A percentile compares a stretch with the other conserved stretches of the same genome.
Evolutionary conservation across 2,329 filamentous ascomycete genomes (phyloP).

Genomic region (Paraphaeosphaeria sporulosa): DNA sequence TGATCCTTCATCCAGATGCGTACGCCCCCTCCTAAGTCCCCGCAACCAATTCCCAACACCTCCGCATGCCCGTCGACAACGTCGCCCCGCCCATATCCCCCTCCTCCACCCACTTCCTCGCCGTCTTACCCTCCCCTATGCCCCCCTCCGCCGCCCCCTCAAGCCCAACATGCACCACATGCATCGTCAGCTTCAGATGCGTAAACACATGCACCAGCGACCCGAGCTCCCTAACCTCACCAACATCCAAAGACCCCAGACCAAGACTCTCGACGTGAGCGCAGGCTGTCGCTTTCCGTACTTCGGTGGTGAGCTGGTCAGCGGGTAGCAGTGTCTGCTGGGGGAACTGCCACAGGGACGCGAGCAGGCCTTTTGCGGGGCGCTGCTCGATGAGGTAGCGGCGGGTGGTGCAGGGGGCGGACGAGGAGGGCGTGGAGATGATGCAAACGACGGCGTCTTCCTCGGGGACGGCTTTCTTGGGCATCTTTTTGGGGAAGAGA

Average conservation of each 20-base stretch:
- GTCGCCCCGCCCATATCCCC: slow-evolving; percentile 41
- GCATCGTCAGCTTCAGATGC: slow-evolving; percentile 47
- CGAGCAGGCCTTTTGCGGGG: slow-evolving; percentile 43
- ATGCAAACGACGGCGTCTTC: slow-evolving; percentile 45
- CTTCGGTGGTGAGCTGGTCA: slow-evolving; percentile 22
- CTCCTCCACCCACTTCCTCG: slow-evolving; percentile 42
- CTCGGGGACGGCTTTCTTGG: slow-evolving; percentile 45
- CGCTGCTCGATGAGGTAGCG: slow-evolving; percentile 46
- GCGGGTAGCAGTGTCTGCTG: slow-evolving; percentile 30
- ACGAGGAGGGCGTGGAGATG: slow-evolving; percentile 21
- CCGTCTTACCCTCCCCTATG: slow-evolving; percentile 17
- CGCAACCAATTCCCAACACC: slow-evolving; percentile 36
- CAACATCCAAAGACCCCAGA: not conserved
- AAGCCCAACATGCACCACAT: slow-evolving; percentile 34
- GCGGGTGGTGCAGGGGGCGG: too few species aligned
- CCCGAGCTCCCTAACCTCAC: slow-evolving; percentile 24
- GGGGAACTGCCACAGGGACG: slow-evolving; percentile 46
- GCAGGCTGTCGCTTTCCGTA: slow-evolving; percentile 34
- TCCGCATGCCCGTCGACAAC: slow-evolving; percentile 48
- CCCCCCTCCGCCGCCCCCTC: slow-evolving; percentile 18
- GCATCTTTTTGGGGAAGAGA: slow-evolving; percentile 44
- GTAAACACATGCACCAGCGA: slow-evolving; percentile 46
- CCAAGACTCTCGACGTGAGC: slow-evolving; percentile 30
- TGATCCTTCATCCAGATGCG: too few species aligned
- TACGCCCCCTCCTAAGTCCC: too few species aligned